A percentile compares a stretch with the other conserved stretches of the same genome.
phyloP scores from a whole-genome alignment of 495 filamentous ascomycete genomes.

The Cetradonia linearis region DNA sequence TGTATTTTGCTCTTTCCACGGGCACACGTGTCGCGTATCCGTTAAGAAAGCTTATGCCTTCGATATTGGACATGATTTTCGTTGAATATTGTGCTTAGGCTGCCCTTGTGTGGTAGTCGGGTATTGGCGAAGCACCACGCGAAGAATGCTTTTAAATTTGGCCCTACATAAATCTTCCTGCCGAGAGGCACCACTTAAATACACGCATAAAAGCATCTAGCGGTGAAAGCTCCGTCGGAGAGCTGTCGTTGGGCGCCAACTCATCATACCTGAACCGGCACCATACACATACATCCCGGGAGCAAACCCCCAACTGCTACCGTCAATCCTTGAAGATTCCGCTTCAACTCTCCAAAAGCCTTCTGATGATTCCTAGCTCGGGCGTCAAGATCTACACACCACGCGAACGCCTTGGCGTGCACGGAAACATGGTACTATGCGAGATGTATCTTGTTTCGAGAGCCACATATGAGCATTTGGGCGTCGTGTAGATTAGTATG shows the following conservation, averaged over 20 bases:
- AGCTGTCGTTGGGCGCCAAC: constrained; percentile 16
- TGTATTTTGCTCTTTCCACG: background rate
- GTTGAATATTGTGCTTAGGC: background rate
- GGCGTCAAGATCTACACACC: constrained; percentile 24
- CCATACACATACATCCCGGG: background rate
- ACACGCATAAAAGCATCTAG: constrained; percentile 15
- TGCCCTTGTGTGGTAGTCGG: background rate
- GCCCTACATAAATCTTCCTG: background rate
- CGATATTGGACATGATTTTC: background rate
- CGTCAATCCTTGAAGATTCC: constrained; percentile 10
- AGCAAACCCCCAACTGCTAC: constrained; percentile 4
- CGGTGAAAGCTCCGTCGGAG: constrained; percentile 7
- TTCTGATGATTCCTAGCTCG: constrained; percentile 10
- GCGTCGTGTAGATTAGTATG: constrained; percentile 11
- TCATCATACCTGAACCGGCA: constrained; percentile 18
- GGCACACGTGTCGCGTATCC: background rate
- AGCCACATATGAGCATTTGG: background rate
- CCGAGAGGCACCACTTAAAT: constrained; percentile 10
- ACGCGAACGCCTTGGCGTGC: constrained; percentile 2
- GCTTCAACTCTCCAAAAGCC: background rate
- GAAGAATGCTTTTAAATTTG: background rate
- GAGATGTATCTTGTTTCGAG: background rate
- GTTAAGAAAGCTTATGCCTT: background rate
- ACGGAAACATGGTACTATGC: constrained; percentile 2
- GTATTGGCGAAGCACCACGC: constrained; percentile 13